Conservation (phyloP, 2,329 filamentous ascomycete species). For the Dactylellina cionopaga region DNA sequence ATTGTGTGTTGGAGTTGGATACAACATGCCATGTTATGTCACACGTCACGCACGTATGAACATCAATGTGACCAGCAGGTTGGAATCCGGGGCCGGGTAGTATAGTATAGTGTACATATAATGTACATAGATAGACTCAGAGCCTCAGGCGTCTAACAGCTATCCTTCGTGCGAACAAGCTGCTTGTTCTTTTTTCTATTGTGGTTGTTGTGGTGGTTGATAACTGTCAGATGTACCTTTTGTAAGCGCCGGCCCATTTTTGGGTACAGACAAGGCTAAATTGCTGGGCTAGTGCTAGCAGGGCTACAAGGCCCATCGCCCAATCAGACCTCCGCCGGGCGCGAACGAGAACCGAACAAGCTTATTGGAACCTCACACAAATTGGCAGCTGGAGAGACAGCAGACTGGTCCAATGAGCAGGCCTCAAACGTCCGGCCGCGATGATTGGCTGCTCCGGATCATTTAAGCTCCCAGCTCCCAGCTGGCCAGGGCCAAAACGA, state of each 20-base stretch:
- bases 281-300: no score
- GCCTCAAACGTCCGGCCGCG: background rate
- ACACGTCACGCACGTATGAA: background rate
- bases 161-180: background rate
- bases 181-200: background rate
- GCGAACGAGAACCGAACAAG: constrained; percentile 19
- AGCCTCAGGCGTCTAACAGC: background rate
- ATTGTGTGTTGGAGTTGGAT: constrained; percentile 3
- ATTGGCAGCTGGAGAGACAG: background rate
- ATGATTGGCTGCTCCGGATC: constrained; percentile 21
- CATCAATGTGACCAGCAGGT: constrained; percentile 18
- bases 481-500: constrained; percentile 28
- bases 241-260: constrained; percentile 47
- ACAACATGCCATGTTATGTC: constrained; percentile 1
- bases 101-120: no score
- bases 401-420: background rate
- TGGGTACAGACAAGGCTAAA: constrained; percentile 28
- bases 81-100: background rate
- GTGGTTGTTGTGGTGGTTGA: constrained; percentile 10
- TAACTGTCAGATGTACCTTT: constrained; percentile 19
- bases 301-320: no score
- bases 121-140: no score
- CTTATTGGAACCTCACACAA: constrained; percentile 29
- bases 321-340: constrained; percentile 38
- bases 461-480: constrained; percentile 31